A percentile compares a stretch with the other conserved stretches of the same genome.
These are phyloP conservation scores for Leptographium wingfieldii DNA, from an alignment of 2,329 filamentous ascomycete genomes.

Conservation along the genomic window DNA sequence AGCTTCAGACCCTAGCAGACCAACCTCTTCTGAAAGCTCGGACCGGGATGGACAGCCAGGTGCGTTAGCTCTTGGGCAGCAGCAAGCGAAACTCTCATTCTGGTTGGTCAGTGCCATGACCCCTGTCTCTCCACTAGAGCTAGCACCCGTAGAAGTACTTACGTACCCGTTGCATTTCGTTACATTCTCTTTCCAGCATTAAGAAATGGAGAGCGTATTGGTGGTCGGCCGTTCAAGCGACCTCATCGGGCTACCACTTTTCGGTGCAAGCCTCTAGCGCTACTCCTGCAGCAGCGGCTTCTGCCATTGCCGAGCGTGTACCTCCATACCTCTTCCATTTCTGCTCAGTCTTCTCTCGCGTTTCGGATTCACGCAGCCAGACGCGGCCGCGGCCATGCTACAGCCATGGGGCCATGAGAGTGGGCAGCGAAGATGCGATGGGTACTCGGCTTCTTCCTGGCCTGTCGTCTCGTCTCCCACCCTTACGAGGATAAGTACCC, in stretches of 20 bases:
- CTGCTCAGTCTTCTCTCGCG: not conserved
- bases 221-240: not conserved
- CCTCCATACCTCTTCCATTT: not conserved
- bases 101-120: not conserved
- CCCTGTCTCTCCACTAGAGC: not conserved
- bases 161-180: not conserved
- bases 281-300: not conserved
- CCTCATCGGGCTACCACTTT: not conserved
- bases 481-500: slow-evolving; percentile 13
- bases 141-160: not conserved
- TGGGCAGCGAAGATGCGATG: not conserved
- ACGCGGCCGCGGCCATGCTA: slow-evolving; percentile 6
- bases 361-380: slow-evolving; percentile 6
- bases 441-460: not conserved
- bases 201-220: not conserved
- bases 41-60: not conserved
- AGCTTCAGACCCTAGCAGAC: not conserved
- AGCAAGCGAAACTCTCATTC: not conserved
- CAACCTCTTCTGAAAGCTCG: not conserved
- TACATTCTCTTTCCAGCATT: not conserved
- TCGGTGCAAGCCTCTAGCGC: not conserved
- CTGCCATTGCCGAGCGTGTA: not conserved
- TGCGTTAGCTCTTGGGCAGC: not conserved
- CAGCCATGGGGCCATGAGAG: not conserved
- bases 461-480: slow-evolving; percentile 8